Evolutionary conservation across 805 yeast genomes (phyloP).

Genomic region (Cephaloascus albidus): DNA sequence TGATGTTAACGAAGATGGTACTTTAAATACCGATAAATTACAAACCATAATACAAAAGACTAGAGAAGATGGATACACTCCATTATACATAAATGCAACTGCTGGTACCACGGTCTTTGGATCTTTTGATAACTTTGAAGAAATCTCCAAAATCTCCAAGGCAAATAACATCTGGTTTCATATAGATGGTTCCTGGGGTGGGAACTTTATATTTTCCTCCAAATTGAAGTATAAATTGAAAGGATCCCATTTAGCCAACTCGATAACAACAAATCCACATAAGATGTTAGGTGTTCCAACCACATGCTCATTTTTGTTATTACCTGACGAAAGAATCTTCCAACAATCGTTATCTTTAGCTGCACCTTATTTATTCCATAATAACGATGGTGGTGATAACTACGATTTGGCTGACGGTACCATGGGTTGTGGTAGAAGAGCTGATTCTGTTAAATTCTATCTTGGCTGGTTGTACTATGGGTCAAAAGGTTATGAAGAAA

Average conservation of each 20-base stretch:
- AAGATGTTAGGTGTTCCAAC: constrained; percentile 85
- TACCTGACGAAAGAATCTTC: constrained; percentile 60
- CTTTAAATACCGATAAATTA: constrained; percentile 41
- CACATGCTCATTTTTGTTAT: constrained; percentile 62
- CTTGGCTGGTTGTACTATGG: constrained; percentile 82
- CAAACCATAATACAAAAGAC: constrained; percentile 34
- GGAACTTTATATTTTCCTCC: constrained; percentile 62
- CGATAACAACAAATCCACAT: constrained; percentile 78
- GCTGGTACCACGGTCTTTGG: constrained; percentile 90
- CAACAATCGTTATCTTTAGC: constrained; percentile 64
- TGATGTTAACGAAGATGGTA: constrained; percentile 44
- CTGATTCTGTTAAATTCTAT: constrained; percentile 73
- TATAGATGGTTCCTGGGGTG: constrained; percentile 90
- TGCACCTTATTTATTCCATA: constrained; percentile 79
- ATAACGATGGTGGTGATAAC: constrained; percentile 39
- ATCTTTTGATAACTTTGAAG: constrained; percentile 61
- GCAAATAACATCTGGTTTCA: constrained; percentile 64
- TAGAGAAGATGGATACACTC: constrained; percentile 48
- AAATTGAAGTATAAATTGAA: constrained; percentile 33
- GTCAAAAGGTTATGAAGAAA: constrained; percentile 45
- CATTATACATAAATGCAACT: constrained; percentile 70
- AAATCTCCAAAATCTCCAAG: constrained; percentile 44
- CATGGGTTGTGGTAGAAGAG: constrained; percentile 85
- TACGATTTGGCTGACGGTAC: constrained; percentile 84
- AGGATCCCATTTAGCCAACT: constrained; percentile 63